These are phyloP conservation scores for Flammula alnicola DNA, from an alignment of 1,284 basidiomycete species.

Conservation along the genomic window DNA sequence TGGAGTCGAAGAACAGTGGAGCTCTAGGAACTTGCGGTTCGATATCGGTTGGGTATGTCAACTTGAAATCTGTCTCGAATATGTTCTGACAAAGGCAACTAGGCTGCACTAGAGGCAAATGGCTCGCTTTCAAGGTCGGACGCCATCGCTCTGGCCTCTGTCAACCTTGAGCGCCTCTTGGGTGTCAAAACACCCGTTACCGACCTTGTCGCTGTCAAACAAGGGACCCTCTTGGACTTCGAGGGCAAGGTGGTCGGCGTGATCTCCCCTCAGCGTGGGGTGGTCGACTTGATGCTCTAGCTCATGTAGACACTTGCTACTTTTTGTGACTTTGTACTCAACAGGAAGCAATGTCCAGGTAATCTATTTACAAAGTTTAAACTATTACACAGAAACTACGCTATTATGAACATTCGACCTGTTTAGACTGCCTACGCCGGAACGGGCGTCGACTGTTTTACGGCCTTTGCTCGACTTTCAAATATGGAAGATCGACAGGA, in stretches of 20 bases:
- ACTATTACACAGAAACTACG: too few species aligned
- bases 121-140: slow-evolving; percentile 53
- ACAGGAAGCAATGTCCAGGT: too few species aligned
- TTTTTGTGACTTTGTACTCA: too few species aligned
- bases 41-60: slow-evolving; percentile 70
- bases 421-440: too few species aligned
- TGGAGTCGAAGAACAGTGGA: slow-evolving; percentile 63
- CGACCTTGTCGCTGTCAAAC: slow-evolving; percentile 69
- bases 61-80: too few species aligned
- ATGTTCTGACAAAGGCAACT: too few species aligned
- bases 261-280: slow-evolving; percentile 50
- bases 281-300: slow-evolving; percentile 43
- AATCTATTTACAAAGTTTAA: too few species aligned
- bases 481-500: too few species aligned
- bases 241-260: slow-evolving; percentile 65
- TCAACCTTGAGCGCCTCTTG: slow-evolving; percentile 65
- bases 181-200: slow-evolving; percentile 36
- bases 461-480: too few species aligned
- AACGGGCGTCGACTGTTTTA: too few species aligned
- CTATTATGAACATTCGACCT: too few species aligned
- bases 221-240: slow-evolving; percentile 57
- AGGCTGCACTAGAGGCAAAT: slow-evolving; percentile 45
- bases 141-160: slow-evolving; percentile 63
- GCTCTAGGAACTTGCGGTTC: slow-evolving; percentile 70
- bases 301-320: too few species aligned